Evolutionary conservation across 305 asterid species (phyloP), one percentile per base, ranked within the genome.

Genomic region (Stenogyne calaminthoides): DNA sequence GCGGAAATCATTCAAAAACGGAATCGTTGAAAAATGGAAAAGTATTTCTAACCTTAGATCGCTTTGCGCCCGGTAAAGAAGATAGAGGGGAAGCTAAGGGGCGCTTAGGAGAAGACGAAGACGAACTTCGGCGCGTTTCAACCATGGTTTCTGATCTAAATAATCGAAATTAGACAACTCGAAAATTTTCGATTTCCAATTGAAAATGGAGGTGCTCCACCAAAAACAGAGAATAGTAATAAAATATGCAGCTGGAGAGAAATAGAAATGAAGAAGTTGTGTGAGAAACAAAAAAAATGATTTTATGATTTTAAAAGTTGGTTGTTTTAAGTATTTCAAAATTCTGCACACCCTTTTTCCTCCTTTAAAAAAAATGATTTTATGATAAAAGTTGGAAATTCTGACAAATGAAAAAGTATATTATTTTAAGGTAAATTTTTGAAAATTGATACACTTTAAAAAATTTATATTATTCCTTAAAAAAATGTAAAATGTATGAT

Each of bases 81-180:
- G 92, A 72, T 3, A 88, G 44, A 16, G 89, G 75, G 60, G 87
- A 78, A 46, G 83, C 25, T 7, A 76, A 62, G 10, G 83, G 76
- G 9, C 91, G 89, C 81, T 89, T 89, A 7, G 96, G 79, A 44
- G 88, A 78, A 69, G 91, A 82, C 62, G 88, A 78, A 69, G 91
- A 82, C 62, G 95, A 82, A 67, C 92, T 76, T 44, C 96, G 86
- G 71, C 96, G 82, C 63, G 90, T 88, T 76, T 84, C 92, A 59
- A 88, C 93, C 96, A 90, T 89, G 71, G 65, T 72, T 25, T 55
- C 85, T 73, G 84, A 77, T 82, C 80, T 76, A 51, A 51, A 9
- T 5, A 69, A 73, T 65, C 52, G 5, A 25, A 14, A 32, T 55
- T 36, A 2, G 49, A 77, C 40, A 68, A 18, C 20, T 32, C 52